Percentiles rank a stretch among this genome's conserved stretches.
These are phyloP conservation scores for Pseudogymnoascus sp. DNA, from an alignment of 2,329 filamentous ascomycete genomes.

Conservation along the genomic window DNA sequence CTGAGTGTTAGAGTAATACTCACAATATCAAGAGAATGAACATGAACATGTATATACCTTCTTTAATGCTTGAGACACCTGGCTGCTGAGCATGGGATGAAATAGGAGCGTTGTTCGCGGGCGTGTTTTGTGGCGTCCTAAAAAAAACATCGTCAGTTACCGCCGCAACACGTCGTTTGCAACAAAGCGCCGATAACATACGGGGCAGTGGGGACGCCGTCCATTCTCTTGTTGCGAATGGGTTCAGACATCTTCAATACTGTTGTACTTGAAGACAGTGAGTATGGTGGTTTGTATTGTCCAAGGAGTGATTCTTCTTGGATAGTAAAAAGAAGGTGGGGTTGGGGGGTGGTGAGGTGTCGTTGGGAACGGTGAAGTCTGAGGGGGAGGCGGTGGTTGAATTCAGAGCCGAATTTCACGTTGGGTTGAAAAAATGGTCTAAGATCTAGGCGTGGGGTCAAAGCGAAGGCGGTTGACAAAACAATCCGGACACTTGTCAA, in stretches of 20 bases:
- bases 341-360: conserved; percentile 5
- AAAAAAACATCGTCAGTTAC: conserved; percentile 27
- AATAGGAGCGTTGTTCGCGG: conserved; percentile 90
- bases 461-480: no score
- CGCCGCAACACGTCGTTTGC: conserved; percentile 10
- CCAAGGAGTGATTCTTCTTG: conserved; percentile 1
- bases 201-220: conserved; percentile 52
- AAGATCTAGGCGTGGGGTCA: conserved; percentile 11
- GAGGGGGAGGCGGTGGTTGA: conserved; percentile 5
- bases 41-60: conserved; percentile 58
- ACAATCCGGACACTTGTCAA: no score
- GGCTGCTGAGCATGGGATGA: conserved; percentile 96
- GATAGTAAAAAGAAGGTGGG: conserved; percentile 7
- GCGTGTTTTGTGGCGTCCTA: conserved; percentile 98
- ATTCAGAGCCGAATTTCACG: conserved; percentile 8
- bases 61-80: conserved; percentile 88
- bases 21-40: background rate
- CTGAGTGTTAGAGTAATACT: background rate
- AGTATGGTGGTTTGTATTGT: background rate
- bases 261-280: background rate
- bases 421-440: conserved; percentile 10
- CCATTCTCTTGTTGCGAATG: conserved; percentile 59
- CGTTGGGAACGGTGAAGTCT: conserved; percentile 6
- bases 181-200: conserved; percentile 37
- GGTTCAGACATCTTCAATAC: conserved; percentile 53